A percentile compares a stretch with the other conserved stretches of the same genome.
Conservation (phyloP, 805 yeast species). For the Candida glaebosa region DNA sequence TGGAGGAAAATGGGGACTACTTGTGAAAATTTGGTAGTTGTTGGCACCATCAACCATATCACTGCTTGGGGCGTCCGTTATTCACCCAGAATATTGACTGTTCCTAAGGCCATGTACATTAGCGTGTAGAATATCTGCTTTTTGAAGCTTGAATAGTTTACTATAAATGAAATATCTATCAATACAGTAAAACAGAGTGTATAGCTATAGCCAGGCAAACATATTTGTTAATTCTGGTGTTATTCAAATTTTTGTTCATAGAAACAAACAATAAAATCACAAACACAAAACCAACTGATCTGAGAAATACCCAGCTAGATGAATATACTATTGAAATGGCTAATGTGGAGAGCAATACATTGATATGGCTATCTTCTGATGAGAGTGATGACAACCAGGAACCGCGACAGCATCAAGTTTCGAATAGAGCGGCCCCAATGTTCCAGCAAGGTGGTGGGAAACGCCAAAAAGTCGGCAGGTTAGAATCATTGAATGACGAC, state of each 20-base stretch:
- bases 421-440: background rate
- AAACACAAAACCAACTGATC: too few species aligned
- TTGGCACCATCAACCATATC: too few species aligned
- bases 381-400: background rate
- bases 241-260: too few species aligned
- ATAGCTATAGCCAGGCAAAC: too few species aligned
- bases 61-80: background rate
- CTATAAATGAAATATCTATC: too few species aligned
- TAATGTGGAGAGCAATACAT: background rate
- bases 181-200: too few species aligned
- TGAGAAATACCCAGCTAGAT: background rate
- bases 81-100: too few species aligned
- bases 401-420: background rate
- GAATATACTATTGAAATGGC: background rate
- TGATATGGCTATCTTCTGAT: background rate
- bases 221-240: too few species aligned
- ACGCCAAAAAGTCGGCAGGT: constrained; percentile 1
- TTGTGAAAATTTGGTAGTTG: constrained; percentile 14
- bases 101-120: too few species aligned
- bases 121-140: too few species aligned
- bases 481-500: constrained; percentile 4
- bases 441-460: background rate
- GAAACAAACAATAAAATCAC: too few species aligned
- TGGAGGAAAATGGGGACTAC: constrained; percentile 58
- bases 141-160: too few species aligned